Evolutionary conservation across 139 green algal genomes (phyloP), one percentile per base, ranked within the genome.

Genomic region (Pseudopediastrum boryanum): DNA sequence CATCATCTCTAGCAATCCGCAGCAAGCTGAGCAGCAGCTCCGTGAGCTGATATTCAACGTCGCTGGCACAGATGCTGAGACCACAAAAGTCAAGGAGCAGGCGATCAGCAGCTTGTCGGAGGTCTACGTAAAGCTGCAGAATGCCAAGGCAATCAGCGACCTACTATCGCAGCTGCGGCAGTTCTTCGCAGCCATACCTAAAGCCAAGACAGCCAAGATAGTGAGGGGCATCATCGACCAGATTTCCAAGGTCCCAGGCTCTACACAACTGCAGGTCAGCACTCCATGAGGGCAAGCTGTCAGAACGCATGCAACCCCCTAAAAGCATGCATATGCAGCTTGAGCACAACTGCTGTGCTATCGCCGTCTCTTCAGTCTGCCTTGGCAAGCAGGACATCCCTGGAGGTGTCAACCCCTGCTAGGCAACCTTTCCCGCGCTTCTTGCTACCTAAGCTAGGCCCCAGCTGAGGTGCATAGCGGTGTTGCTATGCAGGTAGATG

Each of bases 181-280:
- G 2, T 91, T 97, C 54, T 99, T 99, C 74, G 82, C 44, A 13
- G 63, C 78, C 29, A 94, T 99, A 35, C 93, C 96, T 25, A 99
- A 99, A 76, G 96, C 96, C 27, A 99, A 99, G 84, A 99, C 96
- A 3, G 96, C 96, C 41, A 99, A 99, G 87, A 92, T 99, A 25
- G 96, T 99, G 16, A 84, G 96, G 16, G 94, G 70, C 3, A 88
- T 99, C 38, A 98, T 99, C 27, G 96, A 99, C 63, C 86, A 87
- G 48, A 95, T 99, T 39, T 87, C 90, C 9, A 94, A 93, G 36
- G 86, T 99, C 38, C 96, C 96, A 0, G 83, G 90, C 48, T 96
- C 90, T 1, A 96, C 91, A 35, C 56, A 91, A 50, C 82, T 98
- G 38, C 95, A 98, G 90, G 93, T 98, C 59, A 23, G 81, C 12